These are phyloP conservation scores for Penicillium dipodomyicola DNA, from an alignment of 495 filamentous ascomycete species.

Conservation along the genomic window DNA sequence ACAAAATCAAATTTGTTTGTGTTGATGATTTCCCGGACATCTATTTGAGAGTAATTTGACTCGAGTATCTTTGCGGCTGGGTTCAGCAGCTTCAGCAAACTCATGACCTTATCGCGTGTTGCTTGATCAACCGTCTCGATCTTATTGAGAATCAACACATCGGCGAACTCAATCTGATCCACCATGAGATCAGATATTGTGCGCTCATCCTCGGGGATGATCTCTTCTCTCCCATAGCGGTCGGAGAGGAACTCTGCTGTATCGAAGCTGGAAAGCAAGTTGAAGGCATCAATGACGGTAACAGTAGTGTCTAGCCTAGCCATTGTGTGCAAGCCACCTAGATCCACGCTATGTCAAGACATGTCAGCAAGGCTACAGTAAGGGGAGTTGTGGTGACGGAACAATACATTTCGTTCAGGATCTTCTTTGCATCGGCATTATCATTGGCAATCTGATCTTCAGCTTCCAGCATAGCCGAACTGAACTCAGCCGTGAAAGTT, in stretches of 20 bases:
- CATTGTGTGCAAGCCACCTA: slow-evolving; percentile 52
- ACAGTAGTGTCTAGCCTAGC: slow-evolving; percentile 58
- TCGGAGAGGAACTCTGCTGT: slow-evolving; percentile 56
- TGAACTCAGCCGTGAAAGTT: slow-evolving; percentile 56
- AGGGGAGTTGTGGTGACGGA: not conserved
- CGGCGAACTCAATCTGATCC: slow-evolving; percentile 62
- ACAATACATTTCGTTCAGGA: slow-evolving; percentile 40
- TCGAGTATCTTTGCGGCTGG: slow-evolving; percentile 50
- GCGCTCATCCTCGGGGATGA: slow-evolving; percentile 55
- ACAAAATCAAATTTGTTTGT: slow-evolving; percentile 49
- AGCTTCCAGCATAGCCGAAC: slow-evolving; percentile 39
- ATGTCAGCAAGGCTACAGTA: slow-evolving; percentile 2
- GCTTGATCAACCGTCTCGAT: slow-evolving; percentile 42
- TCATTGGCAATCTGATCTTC: slow-evolving; percentile 29
- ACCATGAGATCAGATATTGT: slow-evolving; percentile 61
- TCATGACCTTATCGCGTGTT: slow-evolving; percentile 39
- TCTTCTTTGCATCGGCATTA: slow-evolving; percentile 36
- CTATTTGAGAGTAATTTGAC: slow-evolving; percentile 43
- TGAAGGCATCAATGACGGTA: slow-evolving; percentile 59
- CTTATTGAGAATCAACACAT: slow-evolving; percentile 60
- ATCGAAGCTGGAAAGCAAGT: slow-evolving; percentile 55
- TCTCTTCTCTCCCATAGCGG: slow-evolving; percentile 41
- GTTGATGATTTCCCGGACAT: slow-evolving; percentile 51
- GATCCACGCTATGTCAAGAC: slow-evolving; percentile 33
- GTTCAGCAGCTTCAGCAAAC: slow-evolving; percentile 49